These are phyloP conservation scores for Jasminum sambac DNA, from an alignment of 257 asterid genomes.

Conservation along the genomic window DNA sequence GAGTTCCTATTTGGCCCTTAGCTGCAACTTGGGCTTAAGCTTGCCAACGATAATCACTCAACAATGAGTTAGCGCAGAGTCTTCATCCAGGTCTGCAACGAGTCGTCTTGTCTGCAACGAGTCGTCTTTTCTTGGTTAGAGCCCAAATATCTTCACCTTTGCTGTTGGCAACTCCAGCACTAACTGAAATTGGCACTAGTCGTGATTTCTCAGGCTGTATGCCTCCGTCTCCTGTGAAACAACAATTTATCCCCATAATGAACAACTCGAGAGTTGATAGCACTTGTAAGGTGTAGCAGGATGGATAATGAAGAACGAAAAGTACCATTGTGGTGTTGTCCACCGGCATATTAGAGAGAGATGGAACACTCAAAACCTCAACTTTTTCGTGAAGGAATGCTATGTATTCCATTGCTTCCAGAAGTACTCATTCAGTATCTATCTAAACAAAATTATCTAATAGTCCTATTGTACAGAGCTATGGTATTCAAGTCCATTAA, in stretches of 20 bases:
- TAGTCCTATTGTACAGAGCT: too few relatives aligned
- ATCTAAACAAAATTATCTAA: conserved; percentile 43
- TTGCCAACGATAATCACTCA: conserved; percentile 16
- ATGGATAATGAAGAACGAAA: too few relatives aligned
- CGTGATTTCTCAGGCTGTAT: conserved; percentile 59
- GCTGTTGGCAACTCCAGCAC: conserved; percentile 63
- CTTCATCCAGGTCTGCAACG: conserved; percentile 29
- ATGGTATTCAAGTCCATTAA: too few relatives aligned
- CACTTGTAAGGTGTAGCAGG: too few relatives aligned
- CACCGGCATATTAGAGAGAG: conserved; percentile 44
- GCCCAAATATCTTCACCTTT: conserved; percentile 99
- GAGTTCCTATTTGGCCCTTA: conserved; percentile 7
- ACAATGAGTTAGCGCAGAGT: conserved; percentile 26
- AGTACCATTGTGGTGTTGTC: not conserved
- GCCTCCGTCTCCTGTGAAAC: conserved; percentile 42
- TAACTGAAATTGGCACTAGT: conserved; percentile 65
- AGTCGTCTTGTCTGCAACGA: conserved; percentile 34
- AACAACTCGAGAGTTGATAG: too few relatives aligned
- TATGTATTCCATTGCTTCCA: conserved; percentile 85
- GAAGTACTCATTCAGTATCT: conserved; percentile 90
- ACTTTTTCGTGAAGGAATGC: conserved; percentile 93
- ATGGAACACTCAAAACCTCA: conserved; percentile 94
- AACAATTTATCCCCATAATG: too few relatives aligned
- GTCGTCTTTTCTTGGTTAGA: conserved; percentile 70
- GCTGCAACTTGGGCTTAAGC: conserved; percentile 16